Percentiles rank a stretch among this genome's conserved stretches.
Conservation (phyloP, 1,139 yeast genomes). For the Keqinozyma sinolaborantium region DNA sequence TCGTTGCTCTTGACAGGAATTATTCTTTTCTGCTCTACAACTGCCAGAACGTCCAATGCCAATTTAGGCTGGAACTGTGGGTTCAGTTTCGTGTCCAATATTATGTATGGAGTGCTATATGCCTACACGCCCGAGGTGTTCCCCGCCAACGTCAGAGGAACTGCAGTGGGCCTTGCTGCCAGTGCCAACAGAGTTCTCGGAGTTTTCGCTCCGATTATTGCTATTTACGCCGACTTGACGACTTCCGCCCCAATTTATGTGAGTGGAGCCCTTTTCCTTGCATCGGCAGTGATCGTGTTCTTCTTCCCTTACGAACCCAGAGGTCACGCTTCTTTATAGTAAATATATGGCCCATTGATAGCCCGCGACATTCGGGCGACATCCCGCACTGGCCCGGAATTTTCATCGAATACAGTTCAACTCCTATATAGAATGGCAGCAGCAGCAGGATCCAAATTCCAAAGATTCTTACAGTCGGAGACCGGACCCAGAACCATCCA, state of each 20-base stretch:
- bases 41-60: slow-evolving; percentile 36
- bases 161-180: slow-evolving; percentile 42
- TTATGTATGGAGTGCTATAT: slow-evolving; percentile 43
- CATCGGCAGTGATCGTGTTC: slow-evolving; percentile 30
- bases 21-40: slow-evolving; percentile 37
- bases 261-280: slow-evolving; percentile 38
- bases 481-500: slow-evolving; percentile 96
- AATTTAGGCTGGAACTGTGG: slow-evolving; percentile 44
- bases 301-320: slow-evolving; percentile 41
- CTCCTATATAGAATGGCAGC: slow-evolving; percentile 30
- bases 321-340: slow-evolving; percentile 13
- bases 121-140: slow-evolving; percentile 46
- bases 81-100: slow-evolving; percentile 37
- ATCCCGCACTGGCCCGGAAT: too few relatives aligned
- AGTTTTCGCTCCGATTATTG: slow-evolving; percentile 43
- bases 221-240: slow-evolving; percentile 38
- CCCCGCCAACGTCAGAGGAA: slow-evolving; percentile 38
- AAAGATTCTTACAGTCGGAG: slow-evolving; percentile 73
- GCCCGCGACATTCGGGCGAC: not conserved
- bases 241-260: slow-evolving; percentile 44
- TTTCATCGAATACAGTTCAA: not conserved
- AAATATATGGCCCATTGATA: too few relatives aligned
- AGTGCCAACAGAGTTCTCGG: slow-evolving; percentile 40
- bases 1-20: slow-evolving; percentile 38
- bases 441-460: slow-evolving; percentile 56